Conservation (phyloP, 2,329 filamentous ascomycete species). For the Xylogone sp. region DNA sequence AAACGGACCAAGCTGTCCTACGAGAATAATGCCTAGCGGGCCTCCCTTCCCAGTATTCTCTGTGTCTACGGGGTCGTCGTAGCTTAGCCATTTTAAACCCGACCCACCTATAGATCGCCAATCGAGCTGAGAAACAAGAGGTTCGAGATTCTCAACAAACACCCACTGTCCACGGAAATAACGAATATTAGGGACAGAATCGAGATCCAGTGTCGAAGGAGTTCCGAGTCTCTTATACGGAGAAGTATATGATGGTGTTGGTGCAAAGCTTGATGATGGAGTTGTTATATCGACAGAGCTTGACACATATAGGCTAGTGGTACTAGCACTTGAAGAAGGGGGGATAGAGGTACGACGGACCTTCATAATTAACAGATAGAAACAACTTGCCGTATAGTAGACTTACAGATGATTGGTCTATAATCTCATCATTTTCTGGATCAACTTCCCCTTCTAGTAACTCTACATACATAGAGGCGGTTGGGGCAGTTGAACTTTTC, state of each 20-base stretch:
- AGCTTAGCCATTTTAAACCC: slow-evolving; percentile 5
- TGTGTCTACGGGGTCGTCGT: slow-evolving; percentile 6
- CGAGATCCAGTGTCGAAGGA: slow-evolving; percentile 7
- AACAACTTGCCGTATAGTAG: not conserved
- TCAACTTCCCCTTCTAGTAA: too few species aligned
- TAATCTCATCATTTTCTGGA: slow-evolving; percentile 5
- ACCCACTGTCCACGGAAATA: slow-evolving; percentile 10
- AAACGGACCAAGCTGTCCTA: slow-evolving; percentile 9
- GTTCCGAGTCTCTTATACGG: slow-evolving; percentile 8
- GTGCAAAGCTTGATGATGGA: slow-evolving; percentile 2
- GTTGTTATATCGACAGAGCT: slow-evolving; percentile 6
- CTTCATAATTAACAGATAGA: slow-evolving; percentile 7
- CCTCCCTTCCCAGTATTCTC: slow-evolving; percentile 7
- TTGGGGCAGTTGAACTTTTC: slow-evolving; percentile 1
- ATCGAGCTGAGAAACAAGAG: slow-evolving; percentile 11
- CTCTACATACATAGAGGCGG: not conserved
- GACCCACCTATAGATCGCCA: slow-evolving; percentile 4
- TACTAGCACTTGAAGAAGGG: slow-evolving; percentile 2
- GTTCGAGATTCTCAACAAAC: slow-evolving; percentile 9
- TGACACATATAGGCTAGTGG: slow-evolving; percentile 5
- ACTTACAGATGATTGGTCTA: slow-evolving; percentile 4
- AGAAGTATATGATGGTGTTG: slow-evolving; percentile 10
- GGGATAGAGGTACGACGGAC: slow-evolving; percentile 3
- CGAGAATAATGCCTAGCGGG: slow-evolving; percentile 11
- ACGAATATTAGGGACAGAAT: slow-evolving; percentile 7